phyloP scores from a whole-genome alignment of 1,284 basidiomycete species.

The Leccinum olivaceoglutinosum region DNA sequence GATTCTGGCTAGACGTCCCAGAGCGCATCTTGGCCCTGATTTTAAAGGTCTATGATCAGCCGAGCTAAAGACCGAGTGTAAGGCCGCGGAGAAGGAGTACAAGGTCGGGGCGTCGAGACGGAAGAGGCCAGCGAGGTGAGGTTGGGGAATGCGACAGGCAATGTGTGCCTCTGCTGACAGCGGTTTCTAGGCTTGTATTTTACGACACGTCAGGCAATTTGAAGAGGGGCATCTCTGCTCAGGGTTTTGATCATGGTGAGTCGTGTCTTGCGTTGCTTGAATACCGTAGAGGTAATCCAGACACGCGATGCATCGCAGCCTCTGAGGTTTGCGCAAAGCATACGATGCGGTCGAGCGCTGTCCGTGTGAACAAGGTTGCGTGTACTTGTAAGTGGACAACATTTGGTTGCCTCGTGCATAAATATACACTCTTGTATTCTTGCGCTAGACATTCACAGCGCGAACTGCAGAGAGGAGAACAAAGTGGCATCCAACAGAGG shows the following conservation, averaged over 20 bases:
- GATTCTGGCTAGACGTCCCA: conserved; percentile 86
- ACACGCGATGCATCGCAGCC: background rate
- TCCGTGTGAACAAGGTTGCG: conserved; percentile 68
- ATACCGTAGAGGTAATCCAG: background rate
- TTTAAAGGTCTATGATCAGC: conserved; percentile 15
- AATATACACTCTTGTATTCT: background rate
- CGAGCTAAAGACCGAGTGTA: conserved; percentile 85
- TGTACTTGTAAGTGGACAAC: conserved; percentile 48
- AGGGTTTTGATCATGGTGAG: conserved; percentile 80
- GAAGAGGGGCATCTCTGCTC: conserved; percentile 40
- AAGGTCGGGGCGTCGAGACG: conserved; percentile 51
- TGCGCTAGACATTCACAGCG: conserved; percentile 54
- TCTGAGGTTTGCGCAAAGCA: conserved; percentile 59
- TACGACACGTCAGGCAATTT: conserved; percentile 68
- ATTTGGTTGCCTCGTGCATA: background rate
- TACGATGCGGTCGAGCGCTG: conserved; percentile 63
- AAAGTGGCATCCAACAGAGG: conserved; percentile 59
- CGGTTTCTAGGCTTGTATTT: conserved; percentile 62
- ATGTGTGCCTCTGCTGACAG: background rate
- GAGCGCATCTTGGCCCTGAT: conserved; percentile 39
- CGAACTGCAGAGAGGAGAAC: conserved; percentile 62
- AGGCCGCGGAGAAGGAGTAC: conserved; percentile 76
- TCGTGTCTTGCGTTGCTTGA: background rate
- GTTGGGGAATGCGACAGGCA: background rate
- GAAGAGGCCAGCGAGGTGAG: conserved; percentile 78